A percentile compares a stretch with the other conserved stretches of the same genome.
phyloP scores from a whole-genome alignment of 2,329 filamentous ascomycete genomes.

The Cercospora berteroae region DNA sequence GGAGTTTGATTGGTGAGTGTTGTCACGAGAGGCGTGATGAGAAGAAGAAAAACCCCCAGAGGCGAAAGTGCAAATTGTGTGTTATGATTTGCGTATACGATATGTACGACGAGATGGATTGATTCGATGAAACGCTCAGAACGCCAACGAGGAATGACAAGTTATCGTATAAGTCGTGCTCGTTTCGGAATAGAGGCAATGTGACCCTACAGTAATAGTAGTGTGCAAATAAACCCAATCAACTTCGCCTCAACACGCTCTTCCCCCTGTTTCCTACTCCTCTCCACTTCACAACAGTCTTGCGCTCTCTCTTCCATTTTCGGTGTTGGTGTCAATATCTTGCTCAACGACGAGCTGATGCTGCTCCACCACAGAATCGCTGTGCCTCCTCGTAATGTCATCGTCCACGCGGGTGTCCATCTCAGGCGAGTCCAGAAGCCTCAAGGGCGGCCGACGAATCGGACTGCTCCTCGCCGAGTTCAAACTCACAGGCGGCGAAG shows the following conservation, averaged over 20 bases:
- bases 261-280: background rate
- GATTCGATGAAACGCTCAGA: background rate
- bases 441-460: background rate
- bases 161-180: background rate
- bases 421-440: background rate
- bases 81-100: too few species aligned
- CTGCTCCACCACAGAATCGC: background rate
- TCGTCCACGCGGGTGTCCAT: background rate
- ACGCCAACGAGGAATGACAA: background rate
- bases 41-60: too few species aligned
- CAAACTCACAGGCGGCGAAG: background rate
- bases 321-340: background rate
- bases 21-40: too few species aligned
- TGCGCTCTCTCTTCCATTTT: slow-evolving; percentile 4
- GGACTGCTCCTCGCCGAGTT: background rate
- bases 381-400: background rate
- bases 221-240: background rate
- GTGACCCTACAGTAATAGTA: background rate
- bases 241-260: background rate
- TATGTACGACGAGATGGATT: too few species aligned
- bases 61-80: too few species aligned
- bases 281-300: background rate
- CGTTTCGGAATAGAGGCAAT: background rate
- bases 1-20: too few species aligned
- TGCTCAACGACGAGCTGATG: background rate